Conservation (phyloP, 1,284 basidiomycete species). For the Trichosporon sp. region DNA sequence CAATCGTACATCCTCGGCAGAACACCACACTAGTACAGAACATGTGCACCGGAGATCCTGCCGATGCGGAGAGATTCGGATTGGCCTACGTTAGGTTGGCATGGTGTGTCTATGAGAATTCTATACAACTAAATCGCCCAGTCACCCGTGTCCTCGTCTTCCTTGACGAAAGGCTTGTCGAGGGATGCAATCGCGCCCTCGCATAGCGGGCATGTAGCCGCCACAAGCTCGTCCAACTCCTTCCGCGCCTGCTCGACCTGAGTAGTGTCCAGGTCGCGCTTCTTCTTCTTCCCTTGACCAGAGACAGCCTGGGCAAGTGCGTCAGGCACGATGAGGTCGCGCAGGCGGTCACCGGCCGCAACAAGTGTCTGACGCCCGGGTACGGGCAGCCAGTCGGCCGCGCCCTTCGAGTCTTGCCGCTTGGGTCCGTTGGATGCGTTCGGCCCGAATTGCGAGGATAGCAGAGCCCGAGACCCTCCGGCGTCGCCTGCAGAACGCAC, state of each 20-base stretch:
- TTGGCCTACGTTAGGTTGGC: too few relatives aligned
- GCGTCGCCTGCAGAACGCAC: slow-evolving; percentile 53
- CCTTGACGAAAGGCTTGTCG: slow-evolving; percentile 76
- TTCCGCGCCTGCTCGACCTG: slow-evolving; percentile 57
- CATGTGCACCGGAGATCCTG: too few relatives aligned
- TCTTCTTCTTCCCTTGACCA: slow-evolving; percentile 39
- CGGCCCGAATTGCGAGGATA: slow-evolving; percentile 26
- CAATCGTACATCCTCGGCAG: not conserved
- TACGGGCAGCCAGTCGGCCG: slow-evolving; percentile 40
- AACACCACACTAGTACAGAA: too few relatives aligned
- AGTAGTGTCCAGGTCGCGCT: slow-evolving; percentile 54
- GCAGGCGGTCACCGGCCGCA: slow-evolving; percentile 77
- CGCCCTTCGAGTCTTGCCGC: slow-evolving; percentile 13
- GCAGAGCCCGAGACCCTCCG: slow-evolving; percentile 29
- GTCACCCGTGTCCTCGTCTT: slow-evolving; percentile 71
- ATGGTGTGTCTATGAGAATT: not conserved
- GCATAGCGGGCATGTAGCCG: slow-evolving; percentile 81
- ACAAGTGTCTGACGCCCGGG: slow-evolving; percentile 71
- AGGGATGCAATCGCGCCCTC: slow-evolving; percentile 75
- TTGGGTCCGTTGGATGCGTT: slow-evolving; percentile 14
- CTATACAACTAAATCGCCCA: slow-evolving; percentile 61
- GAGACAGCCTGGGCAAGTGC: slow-evolving; percentile 60
- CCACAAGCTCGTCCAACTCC: slow-evolving; percentile 81
- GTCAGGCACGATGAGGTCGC: slow-evolving; percentile 87
- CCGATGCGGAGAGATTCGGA: too few relatives aligned